Evolutionary conservation across 306 rosid species (phyloP).

Genomic region (Pterocarpus macrocarpus): DNA sequence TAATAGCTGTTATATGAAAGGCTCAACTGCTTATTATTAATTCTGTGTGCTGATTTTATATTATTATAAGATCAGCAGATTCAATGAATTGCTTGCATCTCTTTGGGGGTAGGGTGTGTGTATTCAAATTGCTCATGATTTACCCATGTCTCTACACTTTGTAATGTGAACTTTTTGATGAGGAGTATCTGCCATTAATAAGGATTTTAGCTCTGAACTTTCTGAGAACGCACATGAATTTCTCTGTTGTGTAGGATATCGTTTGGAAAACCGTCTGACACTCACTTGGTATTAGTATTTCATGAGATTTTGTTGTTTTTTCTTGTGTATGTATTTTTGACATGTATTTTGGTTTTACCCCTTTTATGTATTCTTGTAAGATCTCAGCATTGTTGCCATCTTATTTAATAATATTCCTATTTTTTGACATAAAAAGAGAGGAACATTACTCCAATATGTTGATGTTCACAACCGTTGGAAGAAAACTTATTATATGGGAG

Average conservation of each 20-base stretch:
- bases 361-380: slow-evolving; percentile 17
- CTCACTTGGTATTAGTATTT: background rate
- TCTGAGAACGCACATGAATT: background rate
- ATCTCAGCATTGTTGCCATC: background rate
- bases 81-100: too few relatives aligned
- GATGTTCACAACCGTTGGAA: background rate
- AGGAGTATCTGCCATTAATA: background rate
- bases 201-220: background rate
- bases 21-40: too few relatives aligned
- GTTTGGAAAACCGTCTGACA: background rate
- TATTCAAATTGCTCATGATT: too few relatives aligned
- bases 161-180: background rate
- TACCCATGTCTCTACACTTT: background rate
- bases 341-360: background rate
- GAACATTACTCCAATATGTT: background rate
- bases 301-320: background rate
- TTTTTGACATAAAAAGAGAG: slow-evolving; percentile 7
- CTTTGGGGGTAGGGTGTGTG: too few relatives aligned
- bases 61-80: background rate
- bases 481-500: background rate
- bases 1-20: too few relatives aligned
- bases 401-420: background rate
- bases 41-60: too few relatives aligned
- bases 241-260: background rate
- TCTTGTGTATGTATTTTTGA: background rate